Percentiles rank a stretch among this genome's conserved stretches.
Evolutionary conservation across 208 protist genomes (phyloP).

Genomic region (Leptomonas seymouri): DNA sequence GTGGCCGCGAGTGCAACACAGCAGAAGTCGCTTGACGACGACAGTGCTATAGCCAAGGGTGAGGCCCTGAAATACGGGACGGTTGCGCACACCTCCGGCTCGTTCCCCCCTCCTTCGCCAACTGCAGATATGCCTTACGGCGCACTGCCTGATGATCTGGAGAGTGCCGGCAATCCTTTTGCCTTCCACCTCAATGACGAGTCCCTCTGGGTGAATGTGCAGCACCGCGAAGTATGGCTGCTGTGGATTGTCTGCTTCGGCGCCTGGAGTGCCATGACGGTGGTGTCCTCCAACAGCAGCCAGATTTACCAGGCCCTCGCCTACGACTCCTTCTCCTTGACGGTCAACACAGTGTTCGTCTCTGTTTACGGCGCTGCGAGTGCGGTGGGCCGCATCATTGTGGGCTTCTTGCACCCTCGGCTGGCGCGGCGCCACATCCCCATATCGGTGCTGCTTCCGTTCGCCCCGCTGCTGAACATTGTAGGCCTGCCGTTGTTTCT

Average conservation of each 20-base stretch:
- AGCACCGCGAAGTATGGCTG: constrained; percentile 70
- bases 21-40: constrained; percentile 1
- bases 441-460: constrained; percentile 43
- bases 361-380: constrained; percentile 82
- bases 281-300: constrained; percentile 78
- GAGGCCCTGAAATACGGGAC: not conserved
- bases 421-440: constrained; percentile 43
- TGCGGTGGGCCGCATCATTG: constrained; percentile 74
- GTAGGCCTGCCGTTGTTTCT: constrained; percentile 69
- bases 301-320: constrained; percentile 76
- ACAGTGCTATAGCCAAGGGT: not conserved
- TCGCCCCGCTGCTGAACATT: constrained; percentile 69
- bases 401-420: constrained; percentile 54
- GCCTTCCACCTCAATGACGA: constrained; percentile 39
- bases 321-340: constrained; percentile 59
- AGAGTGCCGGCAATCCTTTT: constrained; percentile 11
- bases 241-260: constrained; percentile 86
- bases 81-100: not conserved
- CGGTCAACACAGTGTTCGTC: constrained; percentile 75
- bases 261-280: constrained; percentile 74
- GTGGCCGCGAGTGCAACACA: not conserved
- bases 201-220: constrained; percentile 59
- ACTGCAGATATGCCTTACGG: not conserved
- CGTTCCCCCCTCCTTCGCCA: not conserved
- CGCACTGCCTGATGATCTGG: not conserved